phyloP scores from a whole-genome alignment of 176 grass and related monocot species.

The Musa schizocarpa region DNA sequence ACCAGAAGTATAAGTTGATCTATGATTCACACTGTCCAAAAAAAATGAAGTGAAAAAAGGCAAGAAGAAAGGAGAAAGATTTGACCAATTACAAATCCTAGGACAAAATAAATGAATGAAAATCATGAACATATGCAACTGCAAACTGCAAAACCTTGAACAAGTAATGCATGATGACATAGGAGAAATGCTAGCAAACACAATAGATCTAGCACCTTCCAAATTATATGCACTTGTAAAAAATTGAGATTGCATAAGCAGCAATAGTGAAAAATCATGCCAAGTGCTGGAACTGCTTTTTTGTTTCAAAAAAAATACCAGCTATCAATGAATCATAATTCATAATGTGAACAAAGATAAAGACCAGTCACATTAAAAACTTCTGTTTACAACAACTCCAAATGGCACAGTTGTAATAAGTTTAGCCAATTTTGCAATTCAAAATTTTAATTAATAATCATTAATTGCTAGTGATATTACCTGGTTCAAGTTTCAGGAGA shows the following conservation, averaged over 20 bases:
- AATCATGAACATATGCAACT: neutral
- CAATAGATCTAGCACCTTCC: neutral
- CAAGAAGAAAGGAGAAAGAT: neutral
- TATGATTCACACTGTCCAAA: neutral
- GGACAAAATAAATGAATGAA: neutral
- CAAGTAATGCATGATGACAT: neutral
- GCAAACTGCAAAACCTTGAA: neutral
- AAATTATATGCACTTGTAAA: neutral
- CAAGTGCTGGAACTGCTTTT: neutral
- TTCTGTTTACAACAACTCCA: too few relatives aligned
- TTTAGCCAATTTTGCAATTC: too few relatives aligned
- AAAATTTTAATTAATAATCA: too few relatives aligned
- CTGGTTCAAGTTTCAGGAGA: too few relatives aligned
- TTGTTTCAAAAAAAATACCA: neutral
- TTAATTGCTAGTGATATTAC: too few relatives aligned
- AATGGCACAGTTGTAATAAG: too few relatives aligned
- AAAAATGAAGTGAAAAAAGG: neutral
- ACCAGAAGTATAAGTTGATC: neutral
- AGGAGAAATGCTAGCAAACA: neutral
- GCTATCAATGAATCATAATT: neutral
- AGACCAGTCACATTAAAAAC: too few relatives aligned
- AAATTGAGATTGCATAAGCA: neutral
- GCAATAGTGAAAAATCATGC: neutral
- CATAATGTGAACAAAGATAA: neutral
- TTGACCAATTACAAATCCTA: neutral